A percentile compares a stretch with the other conserved stretches of the same genome.
phyloP scores from a whole-genome alignment of 768 basidiomycete genomes.

The Leucocoprinus sp. region DNA sequence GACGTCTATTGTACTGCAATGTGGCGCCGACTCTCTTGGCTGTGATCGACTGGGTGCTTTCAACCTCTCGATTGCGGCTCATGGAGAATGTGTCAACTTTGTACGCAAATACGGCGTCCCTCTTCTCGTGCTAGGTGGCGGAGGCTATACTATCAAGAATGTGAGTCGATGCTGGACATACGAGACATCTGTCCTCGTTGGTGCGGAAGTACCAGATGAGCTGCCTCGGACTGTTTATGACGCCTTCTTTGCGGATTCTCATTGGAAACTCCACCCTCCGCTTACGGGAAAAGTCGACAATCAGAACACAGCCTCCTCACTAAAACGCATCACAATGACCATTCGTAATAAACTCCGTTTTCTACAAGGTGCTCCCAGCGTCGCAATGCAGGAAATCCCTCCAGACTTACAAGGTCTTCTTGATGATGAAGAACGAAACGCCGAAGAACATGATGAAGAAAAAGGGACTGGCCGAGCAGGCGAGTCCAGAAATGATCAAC shows the following conservation, averaged over 20 bases:
- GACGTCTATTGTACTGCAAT: constrained; percentile 87
- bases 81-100: constrained; percentile 97
- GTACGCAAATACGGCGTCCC: constrained; percentile 90
- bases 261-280: constrained; percentile 91
- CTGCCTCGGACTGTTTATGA: constrained; percentile 89
- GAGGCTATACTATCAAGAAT: constrained; percentile 95
- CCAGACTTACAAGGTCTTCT: constrained; percentile 79
- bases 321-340: constrained; percentile 82
- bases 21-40: constrained; percentile 93
- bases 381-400: constrained; percentile 94
- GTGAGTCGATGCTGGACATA: constrained; percentile 99
- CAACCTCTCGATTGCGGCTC: constrained; percentile 94
- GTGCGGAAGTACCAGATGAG: constrained; percentile 73
- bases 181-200: constrained; percentile 90
- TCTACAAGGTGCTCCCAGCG: constrained; percentile 92
- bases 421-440: constrained; percentile 59
- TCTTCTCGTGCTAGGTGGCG: constrained; percentile 86
- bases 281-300: constrained; percentile 90
- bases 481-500: constrained; percentile 45
- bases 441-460: constrained; percentile 69
- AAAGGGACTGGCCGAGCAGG: constrained; percentile 46
- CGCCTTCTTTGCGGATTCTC: constrained; percentile 83
- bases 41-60: constrained; percentile 94
- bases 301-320: constrained; percentile 72
- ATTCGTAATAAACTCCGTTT: constrained; percentile 87